Conservation (phyloP, 1,284 basidiomycete species). For the Pseudozyma tsukubaensis region DNA sequence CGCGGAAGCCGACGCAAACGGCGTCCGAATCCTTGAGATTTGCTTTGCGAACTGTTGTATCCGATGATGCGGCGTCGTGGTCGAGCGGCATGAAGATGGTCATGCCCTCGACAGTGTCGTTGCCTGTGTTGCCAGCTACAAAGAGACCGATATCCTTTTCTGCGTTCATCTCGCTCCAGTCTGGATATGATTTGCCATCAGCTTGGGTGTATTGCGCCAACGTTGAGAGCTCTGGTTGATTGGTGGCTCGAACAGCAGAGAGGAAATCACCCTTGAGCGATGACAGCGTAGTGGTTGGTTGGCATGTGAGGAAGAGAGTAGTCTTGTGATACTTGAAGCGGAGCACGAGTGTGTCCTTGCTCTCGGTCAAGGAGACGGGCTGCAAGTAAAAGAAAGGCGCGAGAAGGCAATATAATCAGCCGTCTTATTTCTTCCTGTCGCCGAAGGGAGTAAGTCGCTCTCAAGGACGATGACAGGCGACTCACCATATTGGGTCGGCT, state of each 20-base stretch:
- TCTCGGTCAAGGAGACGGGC: conserved; percentile 30
- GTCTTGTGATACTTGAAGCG: conserved; percentile 49
- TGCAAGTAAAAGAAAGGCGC: neutral
- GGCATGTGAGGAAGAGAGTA: conserved; percentile 41
- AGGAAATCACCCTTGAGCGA: conserved; percentile 38
- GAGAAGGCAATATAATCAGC: neutral
- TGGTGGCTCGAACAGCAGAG: conserved; percentile 22
- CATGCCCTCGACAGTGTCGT: conserved; percentile 26
- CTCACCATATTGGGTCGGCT: no score
- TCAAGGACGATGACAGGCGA: no score
- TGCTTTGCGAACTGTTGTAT: conserved; percentile 36
- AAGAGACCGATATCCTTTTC: conserved; percentile 39
- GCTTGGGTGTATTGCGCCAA: conserved; percentile 23
- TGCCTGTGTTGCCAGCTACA: conserved; percentile 28
- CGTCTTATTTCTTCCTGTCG: no score
- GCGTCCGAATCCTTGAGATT: conserved; percentile 47
- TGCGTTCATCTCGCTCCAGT: conserved; percentile 35
- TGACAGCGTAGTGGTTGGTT: conserved; percentile 22
- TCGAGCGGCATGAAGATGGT: conserved; percentile 48
- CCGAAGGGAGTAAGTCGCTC: no score
- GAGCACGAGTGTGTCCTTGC: conserved; percentile 42
- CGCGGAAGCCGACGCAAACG: conserved; percentile 43
- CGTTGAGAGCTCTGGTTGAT: conserved; percentile 30
- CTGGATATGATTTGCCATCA: conserved; percentile 33
- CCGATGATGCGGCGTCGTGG: conserved; percentile 16